Evolutionary conservation across 2,329 filamentous ascomycete species (phyloP), one percentile per base, ranked within the genome.

Genomic region (Penicillium rolfsii): DNA sequence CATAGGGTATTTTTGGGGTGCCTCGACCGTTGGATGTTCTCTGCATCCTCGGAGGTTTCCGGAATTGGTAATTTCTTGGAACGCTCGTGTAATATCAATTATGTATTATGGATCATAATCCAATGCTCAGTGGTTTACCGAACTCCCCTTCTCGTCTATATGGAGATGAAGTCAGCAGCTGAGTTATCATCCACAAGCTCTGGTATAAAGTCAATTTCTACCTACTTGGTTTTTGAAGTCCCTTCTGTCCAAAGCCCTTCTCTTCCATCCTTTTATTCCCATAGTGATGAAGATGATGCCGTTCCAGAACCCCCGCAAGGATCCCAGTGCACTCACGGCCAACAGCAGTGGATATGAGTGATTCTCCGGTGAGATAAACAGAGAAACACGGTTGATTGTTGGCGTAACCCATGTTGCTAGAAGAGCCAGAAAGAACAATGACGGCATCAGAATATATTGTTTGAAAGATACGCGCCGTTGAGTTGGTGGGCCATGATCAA

Each of bases 401-500:
- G 76, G 74, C 8, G 73, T 68, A 16, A 77, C 72, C 76, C 76
- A 77, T 3, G 76, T 74, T 7, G 68, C 64, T 14, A 77, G 57
- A 28, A 77, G 61, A 5, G 73, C 74, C 2, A 77, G 62, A 55
- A 76, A 76, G 60, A 77, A 77, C 19, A 77, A 64, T 3, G 74
- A 67, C 1, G 76, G 76, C 76, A 79, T 78, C 16, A 78, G 67
- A 14, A 78, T 68, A 57, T 77, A 78, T 56, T 78, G 75, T 9
- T 74, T 64, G 43, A 79, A 71, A 0, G 76, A 78, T 0, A 78
- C 65, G 2, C 71, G 67, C 8, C 74, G 71, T 14, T 68, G 68
- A 33, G 56, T 64, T 16, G 68, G 61, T 3, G 55, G 16, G 35
- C 58, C 36, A 33, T 50, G 58, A 45, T 53, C 60, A 36, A 52